phyloP scores from a whole-genome alignment of 306 rosid species.

The Pterocarpus santalinus region DNA sequence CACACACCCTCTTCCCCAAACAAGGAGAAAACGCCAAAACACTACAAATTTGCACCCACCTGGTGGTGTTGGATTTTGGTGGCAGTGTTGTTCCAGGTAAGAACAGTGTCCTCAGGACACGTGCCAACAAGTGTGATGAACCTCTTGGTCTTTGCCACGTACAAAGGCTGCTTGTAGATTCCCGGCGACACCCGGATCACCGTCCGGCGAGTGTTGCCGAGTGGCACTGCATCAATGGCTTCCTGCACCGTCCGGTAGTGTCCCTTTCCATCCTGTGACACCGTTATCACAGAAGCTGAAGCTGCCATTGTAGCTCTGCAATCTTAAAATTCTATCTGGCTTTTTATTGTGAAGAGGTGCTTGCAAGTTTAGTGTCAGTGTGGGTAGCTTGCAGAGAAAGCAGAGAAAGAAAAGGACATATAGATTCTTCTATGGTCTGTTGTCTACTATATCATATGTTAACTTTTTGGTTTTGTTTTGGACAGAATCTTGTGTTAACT shows the following conservation, averaged over 20 bases:
- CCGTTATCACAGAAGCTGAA: conserved; percentile 54
- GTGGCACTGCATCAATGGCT: conserved; percentile 85
- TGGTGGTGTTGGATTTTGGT: conserved; percentile 76
- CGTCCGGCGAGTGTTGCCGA: conserved; percentile 73
- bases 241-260: conserved; percentile 81
- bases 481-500: background rate
- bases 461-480: background rate
- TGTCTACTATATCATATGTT: too few species aligned
- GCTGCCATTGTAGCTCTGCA: conserved; percentile 63
- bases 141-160: conserved; percentile 88
- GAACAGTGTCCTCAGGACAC: conserved; percentile 69
- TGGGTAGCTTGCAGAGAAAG: conserved; percentile 31
- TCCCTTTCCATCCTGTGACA: conserved; percentile 77
- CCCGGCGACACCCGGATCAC: conserved; percentile 83
- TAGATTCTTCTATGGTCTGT: background rate
- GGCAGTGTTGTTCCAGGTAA: conserved; percentile 90
- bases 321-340: background rate
- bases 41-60: conserved; percentile 44
- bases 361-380: background rate
- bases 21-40: background rate
- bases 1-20: conserved; percentile 39
- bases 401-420: background rate
- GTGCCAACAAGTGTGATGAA: conserved; percentile 75
- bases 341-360: background rate
- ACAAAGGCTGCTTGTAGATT: conserved; percentile 77